Conservation (phyloP, 2,329 filamentous ascomycete species). For the Fusarium anthophilum region DNA sequence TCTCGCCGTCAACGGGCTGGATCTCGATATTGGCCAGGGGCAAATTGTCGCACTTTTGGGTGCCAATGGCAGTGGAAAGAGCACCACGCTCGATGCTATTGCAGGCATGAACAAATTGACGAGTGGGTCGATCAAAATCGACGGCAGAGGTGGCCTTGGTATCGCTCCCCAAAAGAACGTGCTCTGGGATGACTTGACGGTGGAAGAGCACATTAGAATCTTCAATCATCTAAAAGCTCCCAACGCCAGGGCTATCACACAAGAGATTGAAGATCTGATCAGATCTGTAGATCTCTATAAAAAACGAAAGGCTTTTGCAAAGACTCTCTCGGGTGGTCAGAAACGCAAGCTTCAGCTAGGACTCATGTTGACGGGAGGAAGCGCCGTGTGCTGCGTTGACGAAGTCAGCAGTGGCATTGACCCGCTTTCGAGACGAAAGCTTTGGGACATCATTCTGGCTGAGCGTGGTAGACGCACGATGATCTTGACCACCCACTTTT, state of each 20-base stretch:
- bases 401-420: slow-evolving; percentile 92
- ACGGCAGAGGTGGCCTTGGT: slow-evolving; percentile 81
- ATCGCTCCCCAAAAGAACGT: slow-evolving; percentile 95
- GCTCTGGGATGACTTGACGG: slow-evolving; percentile 88
- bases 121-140: slow-evolving; percentile 78
- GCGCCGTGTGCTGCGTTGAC: slow-evolving; percentile 87
- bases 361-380: slow-evolving; percentile 95
- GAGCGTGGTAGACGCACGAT: slow-evolving; percentile 86
- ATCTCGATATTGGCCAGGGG: slow-evolving; percentile 75
- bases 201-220: slow-evolving; percentile 83
- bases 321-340: slow-evolving; percentile 88
- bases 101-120: slow-evolving; percentile 83
- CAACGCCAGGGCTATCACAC: slow-evolving; percentile 61
- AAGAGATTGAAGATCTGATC: slow-evolving; percentile 71
- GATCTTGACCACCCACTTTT: slow-evolving; percentile 89
- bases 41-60: slow-evolving; percentile 89
- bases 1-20: slow-evolving; percentile 79
- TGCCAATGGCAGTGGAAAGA: slow-evolving; percentile 91
- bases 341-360: slow-evolving; percentile 92
- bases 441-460: slow-evolving; percentile 91
- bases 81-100: slow-evolving; percentile 87
- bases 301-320: slow-evolving; percentile 77
- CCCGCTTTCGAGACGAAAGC: slow-evolving; percentile 84
- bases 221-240: slow-evolving; percentile 85
- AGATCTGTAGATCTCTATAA: slow-evolving; percentile 76